Percentiles rank a stretch among this genome's conserved stretches.
Conservation (phyloP, 1,139 yeast species). For the Sugiyamaella grinbergsii region DNA sequence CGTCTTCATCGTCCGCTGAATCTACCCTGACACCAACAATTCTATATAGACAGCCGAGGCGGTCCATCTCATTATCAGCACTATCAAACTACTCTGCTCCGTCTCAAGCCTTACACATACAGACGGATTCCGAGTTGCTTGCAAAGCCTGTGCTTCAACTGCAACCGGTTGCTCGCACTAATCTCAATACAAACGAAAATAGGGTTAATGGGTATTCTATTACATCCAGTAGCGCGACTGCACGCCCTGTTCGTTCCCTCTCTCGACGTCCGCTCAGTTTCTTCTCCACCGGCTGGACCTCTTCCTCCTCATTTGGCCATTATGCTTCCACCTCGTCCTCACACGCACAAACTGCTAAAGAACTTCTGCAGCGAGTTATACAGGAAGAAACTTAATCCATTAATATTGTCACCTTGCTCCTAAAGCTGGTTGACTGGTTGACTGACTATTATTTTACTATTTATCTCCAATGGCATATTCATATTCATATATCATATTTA, state of each 20-base stretch:
- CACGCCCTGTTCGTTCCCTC: not conserved
- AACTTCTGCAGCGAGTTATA: conserved; percentile 10
- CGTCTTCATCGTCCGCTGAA: not conserved
- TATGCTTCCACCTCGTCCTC: not conserved
- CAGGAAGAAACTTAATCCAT: conserved; percentile 11
- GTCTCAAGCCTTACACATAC: not conserved
- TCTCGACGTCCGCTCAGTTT: conserved; percentile 9
- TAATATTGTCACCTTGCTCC: no score
- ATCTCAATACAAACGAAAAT: not conserved
- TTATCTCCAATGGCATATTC: no score
- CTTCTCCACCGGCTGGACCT: conserved; percentile 11
- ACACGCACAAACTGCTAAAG: conserved; percentile 11
- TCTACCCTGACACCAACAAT: not conserved
- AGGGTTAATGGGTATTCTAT: not conserved
- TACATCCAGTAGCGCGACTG: not conserved
- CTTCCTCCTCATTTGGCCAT: not conserved
- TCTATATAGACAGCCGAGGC: conserved; percentile 6
- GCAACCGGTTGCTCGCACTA: not conserved
- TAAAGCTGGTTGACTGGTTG: no score
- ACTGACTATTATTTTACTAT: no score
- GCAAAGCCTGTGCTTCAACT: conserved; percentile 8
- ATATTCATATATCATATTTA: no score
- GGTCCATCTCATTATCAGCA: conserved; percentile 15
- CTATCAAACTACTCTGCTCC: conserved; percentile 12
- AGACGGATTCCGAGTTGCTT: not conserved